A percentile compares a stretch with the other conserved stretches of the same genome.
These are phyloP conservation scores for Xylaria intraflava DNA, from an alignment of 495 filamentous ascomycete species.

Conservation along the genomic window DNA sequence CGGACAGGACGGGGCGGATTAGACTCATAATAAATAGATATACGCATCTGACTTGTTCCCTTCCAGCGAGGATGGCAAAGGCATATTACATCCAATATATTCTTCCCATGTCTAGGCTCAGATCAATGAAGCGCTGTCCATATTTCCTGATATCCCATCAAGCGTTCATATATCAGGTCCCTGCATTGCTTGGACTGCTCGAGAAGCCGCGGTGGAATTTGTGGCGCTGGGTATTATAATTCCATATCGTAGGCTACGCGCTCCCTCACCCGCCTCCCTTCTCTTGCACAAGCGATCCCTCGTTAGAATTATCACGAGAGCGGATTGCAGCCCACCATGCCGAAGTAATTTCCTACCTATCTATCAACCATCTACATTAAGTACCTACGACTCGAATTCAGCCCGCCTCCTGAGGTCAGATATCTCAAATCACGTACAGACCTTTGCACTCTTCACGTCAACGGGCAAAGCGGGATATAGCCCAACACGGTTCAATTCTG, in stretches of 20 bases:
- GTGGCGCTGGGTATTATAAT: neutral
- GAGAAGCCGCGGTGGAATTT: neutral
- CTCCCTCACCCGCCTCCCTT: neutral
- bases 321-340: too few species aligned
- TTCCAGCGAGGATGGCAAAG: neutral
- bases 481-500: too few species aligned
- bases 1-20: neutral
- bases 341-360: too few species aligned
- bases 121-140: too few species aligned
- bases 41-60: neutral
- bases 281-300: neutral
- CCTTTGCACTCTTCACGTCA: too few species aligned
- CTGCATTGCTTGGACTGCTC: neutral
- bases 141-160: too few species aligned
- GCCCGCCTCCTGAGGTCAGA: too few species aligned
- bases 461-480: too few species aligned
- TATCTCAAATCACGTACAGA: too few species aligned
- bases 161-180: slow-evolving; percentile 5
- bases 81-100: neutral
- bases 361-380: too few species aligned
- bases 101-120: neutral
- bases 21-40: slow-evolving; percentile 2
- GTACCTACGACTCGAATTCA: too few species aligned
- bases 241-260: neutral
- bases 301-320: too few species aligned